Evolutionary conservation across 2,329 filamentous ascomycete genomes (phyloP).

Genomic region (Fonsecaea pedrosoi): DNA sequence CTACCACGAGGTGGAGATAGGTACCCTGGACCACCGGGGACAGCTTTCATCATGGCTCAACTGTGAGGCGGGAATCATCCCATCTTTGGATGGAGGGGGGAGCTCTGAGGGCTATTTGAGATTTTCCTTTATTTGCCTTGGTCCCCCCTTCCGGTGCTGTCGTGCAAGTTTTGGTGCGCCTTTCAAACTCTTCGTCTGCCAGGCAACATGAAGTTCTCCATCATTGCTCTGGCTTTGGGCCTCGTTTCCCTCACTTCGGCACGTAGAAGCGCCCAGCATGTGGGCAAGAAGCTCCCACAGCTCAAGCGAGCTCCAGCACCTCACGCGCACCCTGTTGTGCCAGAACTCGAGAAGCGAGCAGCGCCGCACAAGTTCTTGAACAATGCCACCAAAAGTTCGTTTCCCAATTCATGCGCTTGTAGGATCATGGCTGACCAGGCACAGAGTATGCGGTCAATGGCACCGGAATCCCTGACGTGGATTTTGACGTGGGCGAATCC

Average conservation of each 20-base stretch:
- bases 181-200: not conserved
- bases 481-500: conserved; percentile 63
- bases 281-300: conserved; percentile 37
- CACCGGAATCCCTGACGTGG: conserved; percentile 69
- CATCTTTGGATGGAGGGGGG: conserved; percentile 12
- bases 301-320: conserved; percentile 26
- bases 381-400: conserved; percentile 34
- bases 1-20: conserved; percentile 9
- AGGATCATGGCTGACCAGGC: conserved; percentile 1
- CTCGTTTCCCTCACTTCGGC: conserved; percentile 31
- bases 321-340: conserved; percentile 13
- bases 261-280: conserved; percentile 36
- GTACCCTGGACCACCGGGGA: not conserved
- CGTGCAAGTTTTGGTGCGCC: conserved; percentile 4
- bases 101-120: not conserved
- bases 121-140: conserved; percentile 9
- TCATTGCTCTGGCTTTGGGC: conserved; percentile 29
- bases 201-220: conserved; percentile 34
- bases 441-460: conserved; percentile 70
- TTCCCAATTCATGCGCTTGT: not conserved
- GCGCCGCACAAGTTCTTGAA: conserved; percentile 32
- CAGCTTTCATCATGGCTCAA: conserved; percentile 19
- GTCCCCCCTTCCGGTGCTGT: not conserved
- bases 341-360: conserved; percentile 28
- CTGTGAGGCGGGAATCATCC: not conserved